Evolutionary conservation across 2,329 filamentous ascomycete species (phyloP), one percentile per base, ranked within the genome.

Genomic region (Colletotrichum tabaci): DNA sequence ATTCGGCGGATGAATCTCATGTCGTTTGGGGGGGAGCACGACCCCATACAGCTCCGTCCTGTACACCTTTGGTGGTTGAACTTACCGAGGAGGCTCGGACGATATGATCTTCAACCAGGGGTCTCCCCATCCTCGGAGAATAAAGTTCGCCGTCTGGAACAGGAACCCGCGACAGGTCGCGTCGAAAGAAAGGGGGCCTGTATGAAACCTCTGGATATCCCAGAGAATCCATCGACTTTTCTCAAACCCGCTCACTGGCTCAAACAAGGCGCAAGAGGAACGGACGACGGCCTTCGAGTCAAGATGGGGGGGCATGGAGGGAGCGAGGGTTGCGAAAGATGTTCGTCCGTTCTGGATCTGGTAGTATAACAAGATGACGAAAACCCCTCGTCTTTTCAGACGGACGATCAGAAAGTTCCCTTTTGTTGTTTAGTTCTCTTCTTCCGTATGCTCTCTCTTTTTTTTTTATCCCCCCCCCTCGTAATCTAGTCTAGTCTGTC

Each of bases 281-380:
- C 44, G 26, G 26, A 47, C 13, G 21, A 46, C 15, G 21, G 46
- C 12, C 13, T 23, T 50, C 44, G 56, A 52, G 50, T 62, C 63
- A 52, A 62, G 26, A 30, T 30, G 26, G 26, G 5, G 26, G 26
- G 26, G 26, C 23, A 26, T 1, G 26, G 4, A 26, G 26, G 26
- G 26, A 30, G 26, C 4, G 42, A 46, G n/a, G 56, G 63, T 57
- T 50, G 40, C 38, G 49, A 52, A 46, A 52, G 23, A n/a, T 30
- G 26, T 30, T 30, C 21, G 21, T n/a, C 44, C 52, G 44, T 26
- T 71, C 18, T 40, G n/a, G n/a, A n/a, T 15, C 26, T 12, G 44
- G 42, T 10, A 10, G 52, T 71, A 71, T 63, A 71, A 68, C 53
- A 30, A 49, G 65, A 68, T 53, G 65, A 40, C 65, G 60, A 30